A percentile compares a stretch with the other conserved stretches of the same genome.
Conservation (phyloP, 179 eudicot genomes). For the Carnegiea gigantea region DNA sequence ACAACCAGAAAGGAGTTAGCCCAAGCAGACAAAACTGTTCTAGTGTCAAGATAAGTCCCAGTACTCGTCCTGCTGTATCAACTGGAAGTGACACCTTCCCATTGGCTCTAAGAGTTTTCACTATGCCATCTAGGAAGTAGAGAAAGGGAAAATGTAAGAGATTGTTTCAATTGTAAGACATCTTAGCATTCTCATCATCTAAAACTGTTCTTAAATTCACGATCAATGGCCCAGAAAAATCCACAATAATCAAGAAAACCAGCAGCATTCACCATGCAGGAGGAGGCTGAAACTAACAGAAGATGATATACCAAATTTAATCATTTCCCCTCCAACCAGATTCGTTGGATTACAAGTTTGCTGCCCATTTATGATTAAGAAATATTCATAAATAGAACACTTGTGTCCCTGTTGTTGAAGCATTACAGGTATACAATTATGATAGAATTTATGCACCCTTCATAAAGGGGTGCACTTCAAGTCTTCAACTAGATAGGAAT, state of each 20-base stretch:
- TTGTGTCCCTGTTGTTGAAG: neutral
- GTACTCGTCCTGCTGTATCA: slow-evolving; percentile 94
- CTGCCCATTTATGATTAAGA: neutral
- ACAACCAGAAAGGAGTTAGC: slow-evolving; percentile 1
- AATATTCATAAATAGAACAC: neutral
- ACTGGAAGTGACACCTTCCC: slow-evolving; percentile 92
- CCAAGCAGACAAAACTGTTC: slow-evolving; percentile 62
- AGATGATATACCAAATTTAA: neutral
- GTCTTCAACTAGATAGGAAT: slow-evolving; percentile 9
- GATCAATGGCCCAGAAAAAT: no score
- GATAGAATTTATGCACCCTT: neutral
- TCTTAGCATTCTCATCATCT: neutral
- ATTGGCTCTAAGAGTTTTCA: slow-evolving; percentile 66
- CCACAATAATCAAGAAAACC: no score
- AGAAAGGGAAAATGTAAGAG: slow-evolving; percentile 2
- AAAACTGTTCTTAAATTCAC: neutral
- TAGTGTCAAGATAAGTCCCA: slow-evolving; percentile 72
- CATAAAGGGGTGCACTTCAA: neutral
- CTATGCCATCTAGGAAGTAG: slow-evolving; percentile 50
- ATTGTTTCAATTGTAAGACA: neutral
- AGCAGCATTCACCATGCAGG: no score
- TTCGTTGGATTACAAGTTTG: neutral
- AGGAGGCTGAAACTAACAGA: neutral
- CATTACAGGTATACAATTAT: neutral
- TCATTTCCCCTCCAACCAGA: neutral